Evolutionary conservation across 768 basidiomycete species (phyloP).

Genomic region (Xanthoconium purpureum): DNA sequence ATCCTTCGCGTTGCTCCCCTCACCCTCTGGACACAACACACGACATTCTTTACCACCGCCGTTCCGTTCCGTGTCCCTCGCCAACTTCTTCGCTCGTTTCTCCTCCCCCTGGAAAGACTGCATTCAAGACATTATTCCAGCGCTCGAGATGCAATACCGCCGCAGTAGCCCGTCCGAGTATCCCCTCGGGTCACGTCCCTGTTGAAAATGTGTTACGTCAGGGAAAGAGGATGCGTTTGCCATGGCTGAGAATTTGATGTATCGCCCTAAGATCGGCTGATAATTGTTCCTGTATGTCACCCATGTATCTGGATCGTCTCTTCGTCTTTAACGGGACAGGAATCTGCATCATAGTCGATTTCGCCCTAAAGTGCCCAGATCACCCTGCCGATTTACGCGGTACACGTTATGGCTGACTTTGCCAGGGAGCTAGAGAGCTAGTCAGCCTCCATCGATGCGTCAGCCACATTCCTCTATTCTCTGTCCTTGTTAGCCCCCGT

Average conservation of each 20-base stretch:
- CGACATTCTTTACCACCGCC: conserved; percentile 7
- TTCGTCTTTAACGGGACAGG: conserved; percentile 10
- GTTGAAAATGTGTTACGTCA: conserved; percentile 22
- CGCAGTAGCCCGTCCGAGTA: conserved; percentile 7
- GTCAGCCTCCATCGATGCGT: conserved; percentile 26
- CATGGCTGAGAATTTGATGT: conserved; percentile 32
- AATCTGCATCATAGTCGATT: conserved; percentile 9
- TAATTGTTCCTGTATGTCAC: conserved; percentile 21
- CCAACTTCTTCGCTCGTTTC: conserved; percentile 11
- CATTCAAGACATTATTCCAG: conserved; percentile 28
- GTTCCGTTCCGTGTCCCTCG: conserved; percentile 19
- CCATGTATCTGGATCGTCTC: conserved; percentile 17
- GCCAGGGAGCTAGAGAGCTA: not conserved
- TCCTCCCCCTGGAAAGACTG: conserved; percentile 15
- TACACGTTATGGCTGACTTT: not conserved
- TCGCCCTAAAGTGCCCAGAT: not conserved
- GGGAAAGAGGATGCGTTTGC: conserved; percentile 29
- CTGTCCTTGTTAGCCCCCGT: conserved; percentile 2
- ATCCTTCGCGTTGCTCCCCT: conserved; percentile 14
- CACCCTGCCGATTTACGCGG: not conserved
- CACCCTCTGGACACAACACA: not conserved
- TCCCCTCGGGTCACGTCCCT: conserved; percentile 19
- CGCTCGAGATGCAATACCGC: conserved; percentile 28
- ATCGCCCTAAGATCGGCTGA: conserved; percentile 1
- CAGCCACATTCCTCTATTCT: conserved; percentile 16